Percentiles rank a stretch among this genome's conserved stretches.
Conservation (phyloP, 768 basidiomycete species). For the Ephemerocybe angulata region DNA sequence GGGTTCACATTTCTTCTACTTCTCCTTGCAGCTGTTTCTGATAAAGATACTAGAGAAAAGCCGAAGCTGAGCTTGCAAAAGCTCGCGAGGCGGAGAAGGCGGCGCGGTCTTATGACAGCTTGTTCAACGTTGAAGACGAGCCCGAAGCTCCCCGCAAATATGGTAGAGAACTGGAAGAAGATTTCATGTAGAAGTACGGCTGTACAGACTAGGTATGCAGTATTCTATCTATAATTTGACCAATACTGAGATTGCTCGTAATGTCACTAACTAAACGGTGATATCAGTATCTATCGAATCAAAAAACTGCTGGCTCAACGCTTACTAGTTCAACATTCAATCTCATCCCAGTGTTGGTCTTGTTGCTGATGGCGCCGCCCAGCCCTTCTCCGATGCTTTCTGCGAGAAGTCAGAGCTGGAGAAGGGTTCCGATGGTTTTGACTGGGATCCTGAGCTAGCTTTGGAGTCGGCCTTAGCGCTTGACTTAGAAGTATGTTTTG, state of each 20-base stretch:
- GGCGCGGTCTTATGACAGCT: slow-evolving; percentile 77
- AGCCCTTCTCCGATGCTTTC: slow-evolving; percentile 17
- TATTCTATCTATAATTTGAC: not conserved
- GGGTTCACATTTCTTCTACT: slow-evolving; percentile 42
- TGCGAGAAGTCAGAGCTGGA: slow-evolving; percentile 16
- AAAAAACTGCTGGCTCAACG: not conserved
- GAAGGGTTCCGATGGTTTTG: slow-evolving; percentile 7
- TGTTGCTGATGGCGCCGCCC: slow-evolving; percentile 17
- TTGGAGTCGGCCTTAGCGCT: not conserved
- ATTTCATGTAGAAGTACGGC: slow-evolving; percentile 66
- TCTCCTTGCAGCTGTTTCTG: not conserved
- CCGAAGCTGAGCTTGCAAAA: slow-evolving; percentile 70
- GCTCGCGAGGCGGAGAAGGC: slow-evolving; percentile 83
- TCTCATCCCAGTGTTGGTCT: slow-evolving; percentile 20
- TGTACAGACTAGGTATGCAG: not conserved
- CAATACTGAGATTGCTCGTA: no score
- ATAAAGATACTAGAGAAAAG: slow-evolving; percentile 58
- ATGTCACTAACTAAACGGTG: no score
- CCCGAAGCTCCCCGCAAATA: slow-evolving; percentile 52
- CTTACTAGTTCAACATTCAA: not conserved
- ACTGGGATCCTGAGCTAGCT: not conserved
- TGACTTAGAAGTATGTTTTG: not conserved
- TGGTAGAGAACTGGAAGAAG: slow-evolving; percentile 77
- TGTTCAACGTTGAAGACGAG: slow-evolving; percentile 67
- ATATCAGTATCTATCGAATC: not conserved